Conservation (phyloP, 139 green algal species). For the Chlamydomonas incerta region DNA sequence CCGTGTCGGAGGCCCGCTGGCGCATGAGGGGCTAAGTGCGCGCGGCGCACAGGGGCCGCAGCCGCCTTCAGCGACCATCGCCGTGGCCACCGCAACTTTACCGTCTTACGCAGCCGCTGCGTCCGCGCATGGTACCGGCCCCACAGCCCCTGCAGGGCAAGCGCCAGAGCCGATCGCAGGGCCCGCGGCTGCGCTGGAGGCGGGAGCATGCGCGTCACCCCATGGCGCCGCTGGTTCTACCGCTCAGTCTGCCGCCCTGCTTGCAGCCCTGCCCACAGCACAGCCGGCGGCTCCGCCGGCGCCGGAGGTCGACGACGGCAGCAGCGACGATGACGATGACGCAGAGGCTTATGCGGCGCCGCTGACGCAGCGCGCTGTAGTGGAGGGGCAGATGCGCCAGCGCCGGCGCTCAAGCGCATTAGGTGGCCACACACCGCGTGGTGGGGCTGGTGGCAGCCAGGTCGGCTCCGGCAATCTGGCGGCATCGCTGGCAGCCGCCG, state of each 20-base stretch:
- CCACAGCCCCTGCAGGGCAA: too few relatives aligned
- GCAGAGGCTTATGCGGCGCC: constrained; percentile 1
- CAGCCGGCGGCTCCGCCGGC: not conserved
- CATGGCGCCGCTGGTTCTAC: too few relatives aligned
- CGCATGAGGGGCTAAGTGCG: too few relatives aligned
- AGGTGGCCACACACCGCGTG: not conserved
- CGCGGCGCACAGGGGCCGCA: too few relatives aligned
- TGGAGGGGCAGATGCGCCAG: not conserved
- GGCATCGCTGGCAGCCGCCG: not conserved
- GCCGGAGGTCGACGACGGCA: not conserved
- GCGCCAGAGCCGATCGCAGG: too few relatives aligned
- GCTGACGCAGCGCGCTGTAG: constrained; percentile 16
- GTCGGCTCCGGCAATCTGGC: not conserved
- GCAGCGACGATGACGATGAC: constrained; percentile 1
- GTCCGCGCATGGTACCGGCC: too few relatives aligned
- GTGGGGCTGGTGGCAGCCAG: constrained; percentile 7
- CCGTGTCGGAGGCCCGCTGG: not conserved
- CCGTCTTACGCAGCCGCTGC: too few relatives aligned
- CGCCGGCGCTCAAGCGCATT: not conserved
- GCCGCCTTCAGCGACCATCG: too few relatives aligned
- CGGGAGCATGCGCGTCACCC: too few relatives aligned
- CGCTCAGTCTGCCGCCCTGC: too few relatives aligned
- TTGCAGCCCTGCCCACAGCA: not conserved
- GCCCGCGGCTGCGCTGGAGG: too few relatives aligned
- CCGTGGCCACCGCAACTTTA: too few relatives aligned